A percentile compares a stretch with the other conserved stretches of the same genome.
These are phyloP conservation scores for Ilyonectria mors-panacis DNA, from an alignment of 2,329 filamentous ascomycete genomes.

Conservation along the genomic window DNA sequence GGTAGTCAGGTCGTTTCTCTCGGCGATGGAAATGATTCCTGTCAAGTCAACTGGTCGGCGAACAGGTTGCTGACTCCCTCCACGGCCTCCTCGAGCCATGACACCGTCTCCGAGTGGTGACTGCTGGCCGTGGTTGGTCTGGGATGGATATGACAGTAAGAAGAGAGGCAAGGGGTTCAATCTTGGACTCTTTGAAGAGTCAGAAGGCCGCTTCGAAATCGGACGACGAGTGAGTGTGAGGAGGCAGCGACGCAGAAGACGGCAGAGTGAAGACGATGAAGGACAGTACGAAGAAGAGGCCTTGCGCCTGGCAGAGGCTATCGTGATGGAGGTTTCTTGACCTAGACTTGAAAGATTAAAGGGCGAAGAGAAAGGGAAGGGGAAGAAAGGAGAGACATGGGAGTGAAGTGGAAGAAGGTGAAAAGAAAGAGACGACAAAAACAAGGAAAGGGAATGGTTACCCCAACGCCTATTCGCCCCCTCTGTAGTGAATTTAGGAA, in stretches of 20 bases:
- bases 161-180: background rate
- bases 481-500: slow-evolving; percentile 30
- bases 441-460: slow-evolving; percentile 30
- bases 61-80: slow-evolving; percentile 50
- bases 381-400: background rate
- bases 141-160: background rate
- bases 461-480: slow-evolving; percentile 30
- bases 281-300: slow-evolving; percentile 30
- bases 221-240: slow-evolving; percentile 2
- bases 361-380: background rate
- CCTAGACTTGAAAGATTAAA: background rate
- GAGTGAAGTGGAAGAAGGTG: slow-evolving; percentile 5
- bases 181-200: background rate
- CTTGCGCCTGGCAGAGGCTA: background rate
- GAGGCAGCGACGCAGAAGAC: slow-evolving; percentile 25
- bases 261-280: slow-evolving; percentile 13
- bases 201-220: slow-evolving; percentile 6
- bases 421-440: slow-evolving; percentile 21
- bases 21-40: slow-evolving; percentile 61
- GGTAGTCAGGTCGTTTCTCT: slow-evolving; percentile 67
- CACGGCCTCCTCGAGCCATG: slow-evolving; percentile 60
- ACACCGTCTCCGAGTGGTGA: slow-evolving; percentile 14
- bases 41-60: slow-evolving; percentile 67
- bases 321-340: background rate
- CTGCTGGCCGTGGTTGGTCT: background rate